Base-by-base conservation (phyloP, 441 rosid species). In the Euphorbia neoarborescens region DNA sequence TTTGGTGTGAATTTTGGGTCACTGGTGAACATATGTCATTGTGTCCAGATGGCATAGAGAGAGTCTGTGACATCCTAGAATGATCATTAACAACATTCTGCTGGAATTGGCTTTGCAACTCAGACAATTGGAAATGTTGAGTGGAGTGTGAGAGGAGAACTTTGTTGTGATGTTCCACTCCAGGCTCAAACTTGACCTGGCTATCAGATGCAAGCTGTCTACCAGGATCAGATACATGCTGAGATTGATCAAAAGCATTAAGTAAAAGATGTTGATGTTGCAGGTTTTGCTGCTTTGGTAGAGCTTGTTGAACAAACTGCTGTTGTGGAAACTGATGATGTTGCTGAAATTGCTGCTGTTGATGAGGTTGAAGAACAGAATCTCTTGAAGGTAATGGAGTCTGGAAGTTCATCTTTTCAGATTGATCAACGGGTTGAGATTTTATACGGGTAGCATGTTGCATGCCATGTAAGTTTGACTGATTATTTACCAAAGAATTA, bases 121-220 rank as follows among this genome's bases (percentile, higher is more conserved):
- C 94, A 57, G 91, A 76, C 35, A 88, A 83, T 77, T 84, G 89
- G 69, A 84, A 77, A 64, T 84, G 89, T 65, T 87, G 93, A 70
- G 88, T 69, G 75, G 84, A 80, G 81, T 87, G 92, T 15, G 91
- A 80, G 71, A 80, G 89, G 70, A n/a, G n/a, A n/a, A n/a, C n/a
- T n/a, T n/a, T n/a, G n/a, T n/a, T n/a, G n/a, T 77, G 87, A 74
- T 75, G 89, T 77, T 87, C 97, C 69, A 82, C 74, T 63, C 88
- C 94, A 70, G 93, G 90, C 82, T 93, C 98, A 70, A 65, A 84
- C 88, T 96, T 91, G 66, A 89, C 86, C 66, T 87, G 96, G 69
- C 58, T 70, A n/a, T n/a, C n/a, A n/a, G n/a, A n/a, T n/a, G n/a
- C n/a, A n/a, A n/a, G n/a, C n/a, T n/a, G n/a, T n/a, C n/a, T n/a